Evolutionary conservation across 2,329 filamentous ascomycete species (phyloP), one percentile per base, ranked within the genome.

Genomic region (Xylariaceae sp.): DNA sequence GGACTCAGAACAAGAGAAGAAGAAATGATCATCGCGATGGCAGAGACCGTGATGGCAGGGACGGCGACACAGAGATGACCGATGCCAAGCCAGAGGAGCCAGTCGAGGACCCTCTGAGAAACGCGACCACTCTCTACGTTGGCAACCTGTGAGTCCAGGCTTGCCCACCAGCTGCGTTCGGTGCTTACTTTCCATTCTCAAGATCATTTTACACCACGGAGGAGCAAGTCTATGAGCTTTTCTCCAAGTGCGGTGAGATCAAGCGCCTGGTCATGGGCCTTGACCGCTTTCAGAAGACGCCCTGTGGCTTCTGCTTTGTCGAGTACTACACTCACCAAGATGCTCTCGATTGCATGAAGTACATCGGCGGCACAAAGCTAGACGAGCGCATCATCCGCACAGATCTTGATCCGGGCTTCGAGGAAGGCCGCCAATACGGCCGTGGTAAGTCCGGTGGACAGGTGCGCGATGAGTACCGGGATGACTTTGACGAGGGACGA

Each of bases 281-380:
- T 39, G 93, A 98, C 64, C 85, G 93, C 43, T 95, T 93, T 73
- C 87, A 86, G 67, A 98, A 98, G 73, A 98, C 93, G 1, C 93
- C 93, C 1, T 98, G 93, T 67, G 93, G 93, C 31, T 98, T 98
- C 75, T 98, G 93, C 74, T 98, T 98, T 62, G 93, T 98, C 59
- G 93, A 98, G 69, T 98, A 98, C 71, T 97, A 96, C 72, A 96
- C 85, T 22, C 93, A 97, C 65, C 85, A 95, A 62, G 93, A 98
- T 65, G 93, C 93, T 8, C 77, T 98, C 37, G 93, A 98, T 64
- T 97, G 91, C 68, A 84, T 98, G 83, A 98, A 97, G 69, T 98
- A 97, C 64, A 85, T 98, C 58, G 93, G 93, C 42, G 93, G 93
- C 43, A 98, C 93, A 28, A 98, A 98, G 72, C 79, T 98, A 34